These are phyloP conservation scores for Fusarium buharicum DNA, from an alignment of 2,329 filamentous ascomycete genomes.

Conservation along the genomic window DNA sequence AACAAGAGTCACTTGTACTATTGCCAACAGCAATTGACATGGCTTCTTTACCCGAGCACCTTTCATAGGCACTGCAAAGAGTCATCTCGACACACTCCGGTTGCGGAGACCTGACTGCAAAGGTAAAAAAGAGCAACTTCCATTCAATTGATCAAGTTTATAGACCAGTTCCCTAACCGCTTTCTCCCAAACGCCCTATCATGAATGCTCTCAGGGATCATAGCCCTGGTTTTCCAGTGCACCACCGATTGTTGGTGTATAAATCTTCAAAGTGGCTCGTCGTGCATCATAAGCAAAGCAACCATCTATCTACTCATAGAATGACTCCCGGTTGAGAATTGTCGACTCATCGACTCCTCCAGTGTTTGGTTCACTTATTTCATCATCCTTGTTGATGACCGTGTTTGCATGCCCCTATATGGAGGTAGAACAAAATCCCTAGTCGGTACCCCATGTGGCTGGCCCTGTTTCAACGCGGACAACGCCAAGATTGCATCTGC, in stretches of 20 bases:
- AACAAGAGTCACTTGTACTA: constrained; percentile 11
- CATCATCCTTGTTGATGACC: constrained; percentile 30
- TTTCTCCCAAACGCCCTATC: constrained; percentile 37
- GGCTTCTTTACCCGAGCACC: neutral
- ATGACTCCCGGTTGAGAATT: constrained; percentile 34
- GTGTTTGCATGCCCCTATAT: constrained; percentile 23
- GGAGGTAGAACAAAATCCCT: constrained; percentile 10
- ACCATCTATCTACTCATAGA: constrained; percentile 19
- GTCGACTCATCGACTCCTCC: constrained; percentile 16
- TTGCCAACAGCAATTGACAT: neutral
- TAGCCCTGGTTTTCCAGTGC: constrained; percentile 10
- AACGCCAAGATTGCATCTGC: constrained; percentile 42
- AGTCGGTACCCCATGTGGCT: constrained; percentile 9
- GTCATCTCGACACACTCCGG: constrained; percentile 9
- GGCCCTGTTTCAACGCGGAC: constrained; percentile 39
- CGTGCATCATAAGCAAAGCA: constrained; percentile 23
- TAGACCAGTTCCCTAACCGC: constrained; percentile 11
- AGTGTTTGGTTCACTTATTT: constrained; percentile 10
- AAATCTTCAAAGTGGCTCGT: constrained; percentile 4
- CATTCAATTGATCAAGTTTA: constrained; percentile 14
- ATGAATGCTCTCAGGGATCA: constrained; percentile 27
- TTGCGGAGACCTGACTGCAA: constrained; percentile 2
- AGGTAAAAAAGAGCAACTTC: constrained; percentile 1
- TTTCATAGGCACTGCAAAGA: constrained; percentile 1
- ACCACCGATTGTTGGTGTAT: constrained; percentile 17